Conservation (phyloP, 2,329 filamentous ascomycete genomes). For the Diaporthe caulivora region DNA sequence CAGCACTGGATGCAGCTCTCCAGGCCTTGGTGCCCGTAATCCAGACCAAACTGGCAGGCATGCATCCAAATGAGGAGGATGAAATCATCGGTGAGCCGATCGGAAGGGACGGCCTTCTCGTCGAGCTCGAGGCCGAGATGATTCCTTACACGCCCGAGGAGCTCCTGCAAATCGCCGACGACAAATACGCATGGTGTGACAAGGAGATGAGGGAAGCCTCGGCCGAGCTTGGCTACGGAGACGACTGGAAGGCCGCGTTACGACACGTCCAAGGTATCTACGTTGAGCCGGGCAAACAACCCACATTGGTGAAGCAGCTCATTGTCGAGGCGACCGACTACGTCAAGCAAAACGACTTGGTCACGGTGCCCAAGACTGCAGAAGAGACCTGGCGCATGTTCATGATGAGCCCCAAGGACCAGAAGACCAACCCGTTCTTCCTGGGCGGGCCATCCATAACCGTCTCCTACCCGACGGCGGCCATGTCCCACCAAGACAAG, state of each 20-base stretch:
- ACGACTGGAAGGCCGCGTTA: conserved; percentile 65
- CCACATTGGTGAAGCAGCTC: conserved; percentile 63
- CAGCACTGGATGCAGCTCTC: conserved; percentile 53
- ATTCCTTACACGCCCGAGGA: conserved; percentile 71
- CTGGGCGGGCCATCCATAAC: conserved; percentile 66
- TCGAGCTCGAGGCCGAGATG: conserved; percentile 67
- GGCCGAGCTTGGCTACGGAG: conserved; percentile 58
- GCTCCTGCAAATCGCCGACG: conserved; percentile 62
- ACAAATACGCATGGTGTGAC: conserved; percentile 68
- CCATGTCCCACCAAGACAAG: conserved; percentile 67
- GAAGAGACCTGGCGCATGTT: conserved; percentile 66
- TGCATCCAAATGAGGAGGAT: conserved; percentile 56
- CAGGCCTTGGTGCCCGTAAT: conserved; percentile 52
- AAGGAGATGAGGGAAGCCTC: conserved; percentile 66
- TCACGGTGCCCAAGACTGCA: conserved; percentile 66
- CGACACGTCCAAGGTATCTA: conserved; percentile 68
- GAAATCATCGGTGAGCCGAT: conserved; percentile 70
- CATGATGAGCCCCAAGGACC: conserved; percentile 66
- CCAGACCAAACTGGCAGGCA: conserved; percentile 58
- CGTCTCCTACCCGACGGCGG: conserved; percentile 67
- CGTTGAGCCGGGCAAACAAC: conserved; percentile 66
- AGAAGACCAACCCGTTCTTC: conserved; percentile 71
- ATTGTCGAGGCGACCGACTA: conserved; percentile 64
- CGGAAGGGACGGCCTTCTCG: conserved; percentile 62
- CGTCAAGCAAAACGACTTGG: conserved; percentile 65